Evolutionary conservation across 2,329 filamentous ascomycete genomes (phyloP).

Genomic region (Diplocarpon rosae): DNA sequence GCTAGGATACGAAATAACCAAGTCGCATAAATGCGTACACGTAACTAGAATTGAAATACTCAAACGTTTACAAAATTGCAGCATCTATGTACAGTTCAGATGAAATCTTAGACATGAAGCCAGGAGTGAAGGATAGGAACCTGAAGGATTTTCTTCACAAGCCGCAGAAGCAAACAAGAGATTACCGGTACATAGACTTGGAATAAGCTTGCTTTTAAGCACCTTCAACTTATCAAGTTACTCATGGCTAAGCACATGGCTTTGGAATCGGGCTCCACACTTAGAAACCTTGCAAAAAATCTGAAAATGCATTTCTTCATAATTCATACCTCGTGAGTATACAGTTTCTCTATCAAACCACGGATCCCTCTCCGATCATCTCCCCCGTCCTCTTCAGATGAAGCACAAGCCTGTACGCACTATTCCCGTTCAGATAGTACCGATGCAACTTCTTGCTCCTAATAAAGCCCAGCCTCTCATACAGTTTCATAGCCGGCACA

Average conservation of each 20-base stretch:
- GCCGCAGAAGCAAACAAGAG: constrained; percentile 15
- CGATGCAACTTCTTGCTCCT: constrained; percentile 86
- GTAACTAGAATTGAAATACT: constrained; percentile 48
- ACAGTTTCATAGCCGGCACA: constrained; percentile 77
- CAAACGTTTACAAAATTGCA: constrained; percentile 51
- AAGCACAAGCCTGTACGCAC: constrained; percentile 79
- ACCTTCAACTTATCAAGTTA: neutral
- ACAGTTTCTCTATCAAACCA: neutral
- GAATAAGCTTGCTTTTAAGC: constrained; percentile 9
- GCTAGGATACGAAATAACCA: constrained; percentile 1
- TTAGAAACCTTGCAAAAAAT: too few relatives aligned
- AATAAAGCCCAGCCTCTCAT: constrained; percentile 85
- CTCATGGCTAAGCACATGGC: neutral
- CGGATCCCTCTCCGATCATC: constrained; percentile 17
- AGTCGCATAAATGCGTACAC: constrained; percentile 50
- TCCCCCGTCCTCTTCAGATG: constrained; percentile 30
- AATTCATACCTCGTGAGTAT: neutral
- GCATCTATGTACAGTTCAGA: constrained; percentile 44
- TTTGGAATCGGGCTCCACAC: neutral
- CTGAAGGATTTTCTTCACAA: constrained; percentile 12
- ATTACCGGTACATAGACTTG: constrained; percentile 10
- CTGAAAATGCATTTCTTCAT: too few relatives aligned
- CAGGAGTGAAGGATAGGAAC: constrained; percentile 4
- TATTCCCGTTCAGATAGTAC: constrained; percentile 95
- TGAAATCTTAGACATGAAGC: constrained; percentile 25